phyloP scores from a whole-genome alignment of 2,329 filamentous ascomycete genomes.

The Fusarium clavum region DNA sequence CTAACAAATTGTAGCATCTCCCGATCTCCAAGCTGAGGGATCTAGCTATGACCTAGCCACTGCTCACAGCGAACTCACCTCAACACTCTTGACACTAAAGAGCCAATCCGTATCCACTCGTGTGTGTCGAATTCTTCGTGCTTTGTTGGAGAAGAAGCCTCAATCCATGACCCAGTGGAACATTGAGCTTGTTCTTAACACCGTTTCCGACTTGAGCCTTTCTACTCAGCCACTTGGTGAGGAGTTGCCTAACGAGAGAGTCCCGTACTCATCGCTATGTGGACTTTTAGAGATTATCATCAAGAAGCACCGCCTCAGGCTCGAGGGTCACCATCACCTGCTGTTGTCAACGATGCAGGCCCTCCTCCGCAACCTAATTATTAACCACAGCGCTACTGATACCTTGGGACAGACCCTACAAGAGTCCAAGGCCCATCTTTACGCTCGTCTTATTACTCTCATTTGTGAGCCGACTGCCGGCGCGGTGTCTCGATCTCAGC shows the following conservation, averaged over 20 bases:
- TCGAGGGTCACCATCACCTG: slow-evolving; percentile 72
- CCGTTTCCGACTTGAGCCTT: slow-evolving; percentile 54
- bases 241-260: slow-evolving; percentile 46
- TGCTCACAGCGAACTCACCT: slow-evolving; percentile 57
- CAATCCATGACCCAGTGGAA: slow-evolving; percentile 68
- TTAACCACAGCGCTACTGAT: slow-evolving; percentile 43
- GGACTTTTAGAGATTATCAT: slow-evolving; percentile 67
- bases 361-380: slow-evolving; percentile 66
- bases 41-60: slow-evolving; percentile 54
- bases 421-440: slow-evolving; percentile 61
- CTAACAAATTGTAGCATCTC: slow-evolving; percentile 45
- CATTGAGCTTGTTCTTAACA: slow-evolving; percentile 64
- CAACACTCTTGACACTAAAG: slow-evolving; percentile 47
- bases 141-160: slow-evolving; percentile 63
- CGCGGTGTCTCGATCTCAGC: slow-evolving; percentile 62
- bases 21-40: slow-evolving; percentile 45
- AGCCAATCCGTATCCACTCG: slow-evolving; percentile 51
- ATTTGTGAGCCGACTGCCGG: slow-evolving; percentile 70
- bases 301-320: slow-evolving; percentile 68
- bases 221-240: slow-evolving; percentile 41
- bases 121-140: slow-evolving; percentile 56
- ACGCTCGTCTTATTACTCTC: slow-evolving; percentile 67
- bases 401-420: slow-evolving; percentile 47
- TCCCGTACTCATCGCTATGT: slow-evolving; percentile 61
- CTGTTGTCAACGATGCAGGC: slow-evolving; percentile 65